These are phyloP conservation scores for Xylaria sp. DNA, from an alignment of 2,329 filamentous ascomycete genomes.

Conservation along the genomic window DNA sequence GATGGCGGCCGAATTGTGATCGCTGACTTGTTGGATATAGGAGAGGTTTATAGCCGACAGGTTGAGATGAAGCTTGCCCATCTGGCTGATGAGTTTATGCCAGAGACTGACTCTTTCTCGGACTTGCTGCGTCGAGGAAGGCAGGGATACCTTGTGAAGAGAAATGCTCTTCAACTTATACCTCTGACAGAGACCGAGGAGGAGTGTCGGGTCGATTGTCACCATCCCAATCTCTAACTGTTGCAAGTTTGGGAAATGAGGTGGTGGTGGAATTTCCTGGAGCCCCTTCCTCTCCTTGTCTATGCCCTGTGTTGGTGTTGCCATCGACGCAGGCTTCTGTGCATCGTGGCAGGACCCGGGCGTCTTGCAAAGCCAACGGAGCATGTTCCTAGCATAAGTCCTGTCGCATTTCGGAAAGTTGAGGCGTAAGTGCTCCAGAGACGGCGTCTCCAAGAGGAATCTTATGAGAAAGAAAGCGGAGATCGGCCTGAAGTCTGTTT, in stretches of 20 bases:
- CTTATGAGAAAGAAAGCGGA: constrained; percentile 27
- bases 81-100: constrained; percentile 41
- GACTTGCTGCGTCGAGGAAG: not conserved
- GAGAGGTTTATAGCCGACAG: constrained; percentile 40
- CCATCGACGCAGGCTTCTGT: not conserved
- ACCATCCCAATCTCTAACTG: constrained; percentile 49
- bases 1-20: not conserved
- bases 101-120: constrained; percentile 41
- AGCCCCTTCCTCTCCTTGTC: constrained; percentile 1
- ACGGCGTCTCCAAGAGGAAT: constrained; percentile 45
- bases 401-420: constrained; percentile 44
- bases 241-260: constrained; percentile 41
- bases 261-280: constrained; percentile 25
- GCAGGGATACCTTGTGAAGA: constrained; percentile 48
- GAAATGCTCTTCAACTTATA: constrained; percentile 48
- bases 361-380: constrained; percentile 43
- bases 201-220: constrained; percentile 29
- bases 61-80: constrained; percentile 39
- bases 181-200: constrained; percentile 44
- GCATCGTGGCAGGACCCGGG: not conserved
- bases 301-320: not conserved
- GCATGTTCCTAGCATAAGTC: constrained; percentile 32
- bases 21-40: constrained; percentile 28
- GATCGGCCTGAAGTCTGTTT: not conserved
- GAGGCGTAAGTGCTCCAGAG: constrained; percentile 55